phyloP scores from a whole-genome alignment of 306 rosid species.

The Rosa persica region DNA sequence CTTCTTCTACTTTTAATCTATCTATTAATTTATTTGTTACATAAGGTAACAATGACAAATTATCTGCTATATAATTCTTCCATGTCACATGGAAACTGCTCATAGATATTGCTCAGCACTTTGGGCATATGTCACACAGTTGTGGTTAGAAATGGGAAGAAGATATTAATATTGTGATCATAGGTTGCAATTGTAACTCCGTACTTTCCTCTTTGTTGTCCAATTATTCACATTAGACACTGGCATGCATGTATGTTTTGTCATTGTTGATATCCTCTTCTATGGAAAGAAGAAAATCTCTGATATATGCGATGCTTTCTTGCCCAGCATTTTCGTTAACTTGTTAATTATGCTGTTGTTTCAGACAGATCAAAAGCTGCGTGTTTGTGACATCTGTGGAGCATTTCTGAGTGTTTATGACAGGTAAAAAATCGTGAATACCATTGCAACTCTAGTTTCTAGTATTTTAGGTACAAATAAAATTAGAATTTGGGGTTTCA shows the following conservation, averaged over 20 bases:
- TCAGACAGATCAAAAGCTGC: constrained; percentile 99
- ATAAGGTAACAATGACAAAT: background rate
- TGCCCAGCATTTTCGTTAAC: constrained; percentile 3
- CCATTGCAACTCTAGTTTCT: constrained; percentile 25
- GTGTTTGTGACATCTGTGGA: constrained; percentile 98
- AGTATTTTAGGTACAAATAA: constrained; percentile 52
- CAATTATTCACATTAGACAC: background rate
- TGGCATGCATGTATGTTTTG: background rate
- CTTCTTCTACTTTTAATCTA: constrained; percentile 6
- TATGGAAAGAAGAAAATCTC: background rate
- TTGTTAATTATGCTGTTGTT: constrained; percentile 30
- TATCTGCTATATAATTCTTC: background rate
- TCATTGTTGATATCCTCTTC: background rate
- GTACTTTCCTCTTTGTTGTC: background rate
- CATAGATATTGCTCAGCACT: background rate
- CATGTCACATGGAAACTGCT: background rate
- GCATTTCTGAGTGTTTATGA: constrained; percentile 99
- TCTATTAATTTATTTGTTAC: constrained; percentile 12
- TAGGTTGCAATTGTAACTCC: background rate
- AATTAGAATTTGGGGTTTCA: constrained; percentile 80
- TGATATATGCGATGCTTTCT: background rate
- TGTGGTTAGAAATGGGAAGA: background rate
- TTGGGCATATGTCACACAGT: background rate
- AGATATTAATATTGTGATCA: background rate
- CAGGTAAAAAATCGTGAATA: constrained; percentile 55